Conservation (phyloP, 306 rosid species). For the Abrus pulchellus region DNA sequence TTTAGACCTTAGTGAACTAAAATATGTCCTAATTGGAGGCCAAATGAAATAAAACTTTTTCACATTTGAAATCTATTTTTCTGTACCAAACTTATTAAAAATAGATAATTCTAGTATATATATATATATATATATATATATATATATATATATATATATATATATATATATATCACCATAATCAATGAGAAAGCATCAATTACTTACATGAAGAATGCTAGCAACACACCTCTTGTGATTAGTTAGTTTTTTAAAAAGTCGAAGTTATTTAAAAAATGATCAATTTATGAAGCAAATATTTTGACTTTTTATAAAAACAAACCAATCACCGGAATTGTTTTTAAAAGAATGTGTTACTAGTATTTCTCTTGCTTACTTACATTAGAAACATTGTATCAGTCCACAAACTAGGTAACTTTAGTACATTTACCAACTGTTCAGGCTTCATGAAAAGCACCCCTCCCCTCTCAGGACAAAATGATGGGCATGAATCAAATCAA, state of each 20-base stretch:
- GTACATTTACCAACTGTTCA: neutral
- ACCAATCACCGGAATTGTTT: too few species aligned
- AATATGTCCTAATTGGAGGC: neutral
- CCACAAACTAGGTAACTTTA: neutral
- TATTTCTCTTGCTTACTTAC: too few species aligned
- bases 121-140: too few species aligned
- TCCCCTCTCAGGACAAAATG: neutral
- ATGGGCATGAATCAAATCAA: neutral
- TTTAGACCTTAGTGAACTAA: neutral
- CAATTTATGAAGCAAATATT: too few species aligned
- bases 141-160: neutral
- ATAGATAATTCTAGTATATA: neutral
- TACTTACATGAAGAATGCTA: neutral
- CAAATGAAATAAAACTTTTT: neutral
- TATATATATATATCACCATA: too few species aligned
- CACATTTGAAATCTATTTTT: constrained; percentile 13
- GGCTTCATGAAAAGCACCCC: constrained; percentile 29
- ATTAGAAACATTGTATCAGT: neutral
- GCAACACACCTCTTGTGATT: too few species aligned
- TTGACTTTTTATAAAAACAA: too few species aligned
- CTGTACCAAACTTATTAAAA: constrained; percentile 11
- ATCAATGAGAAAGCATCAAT: neutral
- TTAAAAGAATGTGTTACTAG: too few species aligned
- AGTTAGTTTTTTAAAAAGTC: too few species aligned
- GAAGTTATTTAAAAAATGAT: too few species aligned